Evolutionary conservation across 768 basidiomycete genomes (phyloP), one percentile per base, ranked within the genome.

Genomic region (Mycena indigotica): DNA sequence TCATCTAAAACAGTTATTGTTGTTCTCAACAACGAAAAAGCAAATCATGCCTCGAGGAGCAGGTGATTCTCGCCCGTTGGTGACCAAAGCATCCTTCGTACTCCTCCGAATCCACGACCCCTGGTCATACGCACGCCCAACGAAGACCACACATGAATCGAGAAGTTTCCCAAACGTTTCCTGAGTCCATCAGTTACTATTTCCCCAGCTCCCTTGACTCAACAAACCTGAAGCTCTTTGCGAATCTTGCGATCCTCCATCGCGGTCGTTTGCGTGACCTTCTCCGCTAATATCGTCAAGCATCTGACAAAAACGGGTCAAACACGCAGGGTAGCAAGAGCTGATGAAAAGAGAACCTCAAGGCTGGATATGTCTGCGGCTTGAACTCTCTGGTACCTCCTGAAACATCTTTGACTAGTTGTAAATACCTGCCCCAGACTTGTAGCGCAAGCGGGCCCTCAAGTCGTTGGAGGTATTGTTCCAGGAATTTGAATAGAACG

Each of bases 381-480:
- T 88, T 89, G 72, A 88, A 89, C 28, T 88, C 86, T 26, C 86
- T 81, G 21, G 84, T 75, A 50, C 77, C 82, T 35, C 77, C 79
- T n/a, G 84, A 72, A 21, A 96, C 70, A 23, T 98, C 95, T 66
- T 89, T 92, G 5, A 86, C 83, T 40, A 98, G 76, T 49, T 86
- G 83, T 60, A 92, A 75, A 66, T 87, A 88, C 19, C 91, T 83
- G 40, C 75, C 72, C 96, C 96, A 98, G 19, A 98, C 90, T 73
- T 98, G 97, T 12, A 95, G 79, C 3, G 93, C 95, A 30, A 97
- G 75, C 0, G 97, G 93, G 0, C 93, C 93, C 70, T 98, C 97
- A 39, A 98, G 72, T 10, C 87, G 84, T 17, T 74, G 75, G 26
- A 98, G 70, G 67, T 98, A 98, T 53, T 85, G 85, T 67, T 98